These are phyloP conservation scores for Elaeis oleifera DNA, from an alignment of 202 grass and related monocot species.

Conservation along the genomic window DNA sequence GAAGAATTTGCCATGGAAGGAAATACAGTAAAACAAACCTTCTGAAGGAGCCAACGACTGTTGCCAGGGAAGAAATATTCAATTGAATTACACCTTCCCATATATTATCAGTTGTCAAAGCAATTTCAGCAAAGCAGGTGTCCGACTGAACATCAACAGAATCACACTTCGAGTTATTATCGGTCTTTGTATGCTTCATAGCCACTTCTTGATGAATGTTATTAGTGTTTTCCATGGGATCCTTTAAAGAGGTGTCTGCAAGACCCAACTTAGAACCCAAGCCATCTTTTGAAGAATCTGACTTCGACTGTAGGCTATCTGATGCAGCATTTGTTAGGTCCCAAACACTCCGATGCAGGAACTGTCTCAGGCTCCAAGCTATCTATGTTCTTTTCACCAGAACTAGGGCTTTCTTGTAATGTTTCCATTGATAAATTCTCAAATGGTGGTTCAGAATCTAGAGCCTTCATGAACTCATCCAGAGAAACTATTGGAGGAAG, in stretches of 20 bases:
- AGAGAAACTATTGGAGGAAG: constrained; percentile 71
- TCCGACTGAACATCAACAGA: constrained; percentile 19
- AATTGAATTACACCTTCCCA: constrained; percentile 97
- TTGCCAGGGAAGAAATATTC: constrained; percentile 69
- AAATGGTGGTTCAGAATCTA: constrained; percentile 97
- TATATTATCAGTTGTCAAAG: constrained; percentile 42
- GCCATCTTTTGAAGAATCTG: constrained; percentile 17
- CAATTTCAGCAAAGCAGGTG: constrained; percentile 8
- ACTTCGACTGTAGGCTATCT: neutral
- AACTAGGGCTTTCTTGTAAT: constrained; percentile 26
- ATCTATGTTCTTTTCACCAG: constrained; percentile 22
- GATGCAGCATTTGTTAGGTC: constrained; percentile 25
- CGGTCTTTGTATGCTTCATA: constrained; percentile 1
- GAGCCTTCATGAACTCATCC: constrained; percentile 94
- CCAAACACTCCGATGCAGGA: constrained; percentile 19
- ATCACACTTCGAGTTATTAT: neutral
- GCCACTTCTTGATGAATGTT: constrained; percentile 1
- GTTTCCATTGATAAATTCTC: constrained; percentile 53
- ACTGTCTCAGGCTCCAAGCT: constrained; percentile 30
- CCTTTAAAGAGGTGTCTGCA: constrained; percentile 11
- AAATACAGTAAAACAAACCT: constrained; percentile 33
- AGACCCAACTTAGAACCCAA: constrained; percentile 7
- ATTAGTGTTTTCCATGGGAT: constrained; percentile 2
- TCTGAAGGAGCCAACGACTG: constrained; percentile 76
- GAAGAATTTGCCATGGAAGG: too few species aligned